Evolutionary conservation across 441 rosid genomes (phyloP), one percentile per base, ranked within the genome.

Genomic region (Biscutella auriculata): DNA sequence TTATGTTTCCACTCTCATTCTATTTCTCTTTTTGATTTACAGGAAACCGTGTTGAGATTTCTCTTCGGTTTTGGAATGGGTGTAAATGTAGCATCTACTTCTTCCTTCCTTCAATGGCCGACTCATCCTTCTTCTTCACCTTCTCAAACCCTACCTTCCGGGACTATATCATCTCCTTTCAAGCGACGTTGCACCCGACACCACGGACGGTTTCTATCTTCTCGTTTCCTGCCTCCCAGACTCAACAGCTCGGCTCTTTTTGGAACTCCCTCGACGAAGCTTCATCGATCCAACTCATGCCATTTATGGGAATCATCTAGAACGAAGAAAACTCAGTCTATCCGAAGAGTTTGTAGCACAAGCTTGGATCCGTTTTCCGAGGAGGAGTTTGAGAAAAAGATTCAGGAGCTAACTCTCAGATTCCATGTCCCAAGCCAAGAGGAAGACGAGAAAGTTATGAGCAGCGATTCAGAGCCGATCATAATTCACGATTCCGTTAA

Each of bases 361-460:
- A 72, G 72, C 72, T 52, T 76, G 2, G 79, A 80, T 23, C 68
- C 82, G 8, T 85, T 71, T 60, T 72, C 81, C 4, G 87, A 82
- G 32, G 87, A 83, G 40, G 95, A 85, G 23, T 85, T 85, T 49
- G 77, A 82, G 10, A 73, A 62, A 70, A 74, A 74, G 32, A 76
- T 81, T 16, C 73, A 73, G 45, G 87, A 83, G n/a, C 42, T 85
- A 49, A 77, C 82, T 6, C 74, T 73, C 43, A 70, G 71, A 45
- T 77, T 84, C 76, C 78, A 79, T 56, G 65, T 57, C 25, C 57
- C 82, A 2, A 76, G 50, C 28, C 74, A 61, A 11, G 49, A 46
- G 0, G 54, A 62, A 17, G 57, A 42, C 9, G 35, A 44, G 30
- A 46, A 35, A 57, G 23, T 39, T 3, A 30, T 9, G 34, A 53